These are phyloP conservation scores for Alternaria dauci DNA, from an alignment of 2,329 filamentous ascomycete species.

Conservation along the genomic window DNA sequence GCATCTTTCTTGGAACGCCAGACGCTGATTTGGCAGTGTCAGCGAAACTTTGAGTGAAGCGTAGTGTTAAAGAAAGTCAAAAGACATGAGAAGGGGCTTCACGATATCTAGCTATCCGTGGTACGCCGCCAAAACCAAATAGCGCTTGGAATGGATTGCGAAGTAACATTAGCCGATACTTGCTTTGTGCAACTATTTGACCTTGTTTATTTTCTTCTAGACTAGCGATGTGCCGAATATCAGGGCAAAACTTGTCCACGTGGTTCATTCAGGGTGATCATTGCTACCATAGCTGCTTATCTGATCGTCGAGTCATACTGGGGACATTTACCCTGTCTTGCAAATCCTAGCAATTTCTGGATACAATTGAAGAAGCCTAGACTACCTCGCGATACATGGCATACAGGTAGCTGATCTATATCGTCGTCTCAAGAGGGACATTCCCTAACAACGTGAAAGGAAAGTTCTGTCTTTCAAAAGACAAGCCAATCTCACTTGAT, in stretches of 20 bases:
- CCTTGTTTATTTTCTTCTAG: not conserved
- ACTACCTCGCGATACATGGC: not conserved
- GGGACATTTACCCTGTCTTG: not conserved
- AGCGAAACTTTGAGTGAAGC: slow-evolving; percentile 16
- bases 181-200: not conserved
- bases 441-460: not conserved
- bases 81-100: not conserved
- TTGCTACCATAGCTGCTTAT: not conserved
- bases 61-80: not conserved
- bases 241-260: not conserved
- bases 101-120: not conserved
- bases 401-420: no score
- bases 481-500: not conserved
- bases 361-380: not conserved
- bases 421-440: not conserved
- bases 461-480: not conserved
- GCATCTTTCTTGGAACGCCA: slow-evolving; percentile 27
- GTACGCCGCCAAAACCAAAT: not conserved
- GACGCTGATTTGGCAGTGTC: not conserved
- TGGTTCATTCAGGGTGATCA: not conserved
- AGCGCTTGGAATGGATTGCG: not conserved
- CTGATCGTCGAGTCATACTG: not conserved
- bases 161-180: not conserved
- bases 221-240: not conserved
- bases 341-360: no score